Evolutionary conservation across 1,284 basidiomycete species (phyloP), one percentile per base, ranked within the genome.

Genomic region (Sphagnurus paluster): DNA sequence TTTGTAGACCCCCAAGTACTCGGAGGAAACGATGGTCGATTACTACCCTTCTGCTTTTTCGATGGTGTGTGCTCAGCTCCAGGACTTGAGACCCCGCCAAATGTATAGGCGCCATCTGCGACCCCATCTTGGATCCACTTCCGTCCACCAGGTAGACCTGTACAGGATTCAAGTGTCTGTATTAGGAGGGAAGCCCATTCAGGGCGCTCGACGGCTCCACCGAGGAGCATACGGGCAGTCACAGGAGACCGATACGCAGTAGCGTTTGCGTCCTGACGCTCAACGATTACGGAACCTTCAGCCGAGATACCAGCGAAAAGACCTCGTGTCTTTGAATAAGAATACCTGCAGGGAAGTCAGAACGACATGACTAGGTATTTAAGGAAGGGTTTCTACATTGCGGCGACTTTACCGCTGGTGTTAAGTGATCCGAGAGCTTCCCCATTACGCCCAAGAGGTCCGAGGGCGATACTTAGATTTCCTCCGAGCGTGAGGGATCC

Each of bases 241-340:
- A 92, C 87, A 46, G 84, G 77, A 3, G 80, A 77, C 25, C 79
- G 75, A 62, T 95, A 96, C 3, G 92, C 91, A 38, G 86, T 72
- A 2, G 80, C 72, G 62, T 95, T 94, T 6, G 91, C 90, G 63
- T 99, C 97, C 62, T 93, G 87, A 20, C 97, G 83, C 66, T 98
- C 96, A 16, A 97, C 78, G 44, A 99, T 94, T 34, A 98, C 86
- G 0, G 90, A 93, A 8, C 96, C 96, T 75, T 98, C 95, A 26
- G 98, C 71, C 7, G 91, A 93, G 13, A 88, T 65, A 7, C 83
- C 88, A 33, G 89, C 93, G 55, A 97, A 97, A 1, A 98, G 76
- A 9, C 96, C 96, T 54, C 91, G 84, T 3, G 93, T 95, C 66
- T 95, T 94, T 3, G 91, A 95, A 67, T 99, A 99, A 54, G 87